These are phyloP conservation scores for Melanopsichium pennsylvanicum DNA, from an alignment of 1,284 basidiomycete species.

Conservation along the genomic window DNA sequence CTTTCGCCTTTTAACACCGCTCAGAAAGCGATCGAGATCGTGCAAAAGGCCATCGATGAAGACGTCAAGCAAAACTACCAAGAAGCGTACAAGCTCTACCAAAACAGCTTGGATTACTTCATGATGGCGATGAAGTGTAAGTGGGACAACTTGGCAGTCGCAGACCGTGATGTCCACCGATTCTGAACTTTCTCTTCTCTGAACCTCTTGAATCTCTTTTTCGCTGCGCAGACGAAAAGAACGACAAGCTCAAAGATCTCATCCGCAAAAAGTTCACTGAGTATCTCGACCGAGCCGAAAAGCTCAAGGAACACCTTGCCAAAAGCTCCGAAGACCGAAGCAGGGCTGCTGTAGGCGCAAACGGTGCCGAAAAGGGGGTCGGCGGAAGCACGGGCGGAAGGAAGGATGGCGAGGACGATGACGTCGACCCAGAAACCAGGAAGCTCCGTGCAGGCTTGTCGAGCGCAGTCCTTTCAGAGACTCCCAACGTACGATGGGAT, in stretches of 20 bases:
- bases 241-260: constrained; percentile 86
- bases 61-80: constrained; percentile 92
- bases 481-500: constrained; percentile 96
- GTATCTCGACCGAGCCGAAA: constrained; percentile 91
- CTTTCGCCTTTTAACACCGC: not conserved
- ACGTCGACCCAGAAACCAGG: constrained; percentile 89
- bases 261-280: constrained; percentile 90
- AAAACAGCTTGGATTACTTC: constrained; percentile 96
- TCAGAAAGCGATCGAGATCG: constrained; percentile 92
- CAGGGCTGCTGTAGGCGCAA: constrained; percentile 79
- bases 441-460: constrained; percentile 88
- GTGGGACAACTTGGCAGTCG: no score
- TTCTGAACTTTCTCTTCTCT: not conserved
- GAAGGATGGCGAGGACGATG: constrained; percentile 77
- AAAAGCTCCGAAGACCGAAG: constrained; percentile 74
- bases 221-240: constrained; percentile 82
- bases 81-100: constrained; percentile 86
- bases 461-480: constrained; percentile 89
- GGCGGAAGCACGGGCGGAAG: constrained; percentile 74
- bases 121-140: constrained; percentile 86
- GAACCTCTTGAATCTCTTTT: constrained; percentile 3
- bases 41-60: constrained; percentile 92
- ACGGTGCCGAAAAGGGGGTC: constrained; percentile 72
- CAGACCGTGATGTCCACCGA: no score
- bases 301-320: constrained; percentile 75